These are phyloP conservation scores for Camelina neglecta DNA, from an alignment of 345 rosid species.

Conservation along the genomic window DNA sequence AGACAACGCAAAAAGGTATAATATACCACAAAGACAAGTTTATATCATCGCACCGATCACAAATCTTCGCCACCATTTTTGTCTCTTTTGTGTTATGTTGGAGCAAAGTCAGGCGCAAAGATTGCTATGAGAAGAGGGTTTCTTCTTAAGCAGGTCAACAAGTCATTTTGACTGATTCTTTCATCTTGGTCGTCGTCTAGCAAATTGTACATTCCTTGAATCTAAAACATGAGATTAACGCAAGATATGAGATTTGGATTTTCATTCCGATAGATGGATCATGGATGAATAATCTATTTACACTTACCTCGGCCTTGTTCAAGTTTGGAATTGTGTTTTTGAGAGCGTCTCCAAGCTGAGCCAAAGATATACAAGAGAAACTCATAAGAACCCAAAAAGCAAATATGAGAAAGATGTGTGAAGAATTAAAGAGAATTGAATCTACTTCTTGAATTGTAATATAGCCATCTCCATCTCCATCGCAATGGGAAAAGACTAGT, in stretches of 20 bases:
- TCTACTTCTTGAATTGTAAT: constrained; percentile 69
- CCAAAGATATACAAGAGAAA: constrained; percentile 30
- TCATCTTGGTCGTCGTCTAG: constrained; percentile 67
- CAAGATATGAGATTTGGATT: neutral
- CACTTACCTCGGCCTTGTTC: constrained; percentile 63
- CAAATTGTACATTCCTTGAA: constrained; percentile 55
- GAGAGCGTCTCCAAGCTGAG: constrained; percentile 67
- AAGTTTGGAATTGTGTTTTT: constrained; percentile 60
- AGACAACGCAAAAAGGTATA: constrained; percentile 31
- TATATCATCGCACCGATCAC: constrained; percentile 19
- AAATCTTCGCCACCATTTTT: constrained; percentile 31
- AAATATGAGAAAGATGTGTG: constrained; percentile 13
- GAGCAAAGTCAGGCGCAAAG: constrained; percentile 50
- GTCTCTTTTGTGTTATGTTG: constrained; percentile 31
- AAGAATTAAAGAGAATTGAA: constrained; percentile 3
- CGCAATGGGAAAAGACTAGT: constrained; percentile 65
- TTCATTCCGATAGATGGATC: neutral
- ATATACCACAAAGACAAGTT: constrained; percentile 21
- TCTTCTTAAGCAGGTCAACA: constrained; percentile 61
- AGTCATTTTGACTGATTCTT: constrained; percentile 56
- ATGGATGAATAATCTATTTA: neutral
- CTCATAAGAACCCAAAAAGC: constrained; percentile 19
- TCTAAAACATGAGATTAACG: constrained; percentile 48
- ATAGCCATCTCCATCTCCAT: constrained; percentile 51
- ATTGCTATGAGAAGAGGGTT: constrained; percentile 76